Percentiles rank a stretch among this genome's conserved stretches.
phyloP scores from a whole-genome alignment of 1,284 basidiomycete genomes.

The Flammula alnicola region DNA sequence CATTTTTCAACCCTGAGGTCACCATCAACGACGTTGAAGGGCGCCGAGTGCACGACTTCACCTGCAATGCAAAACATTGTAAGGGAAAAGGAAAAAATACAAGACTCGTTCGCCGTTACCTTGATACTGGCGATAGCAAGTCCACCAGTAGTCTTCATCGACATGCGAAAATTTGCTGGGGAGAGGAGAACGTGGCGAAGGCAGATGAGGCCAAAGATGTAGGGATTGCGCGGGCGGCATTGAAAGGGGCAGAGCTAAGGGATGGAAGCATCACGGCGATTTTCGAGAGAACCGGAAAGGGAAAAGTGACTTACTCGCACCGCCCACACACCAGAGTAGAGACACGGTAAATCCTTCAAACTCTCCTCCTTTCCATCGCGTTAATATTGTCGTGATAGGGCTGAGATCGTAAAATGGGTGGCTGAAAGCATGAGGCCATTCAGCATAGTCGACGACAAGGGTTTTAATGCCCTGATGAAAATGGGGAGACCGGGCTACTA shows the following conservation, averaged over 20 bases:
- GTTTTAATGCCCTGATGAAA: conserved; percentile 11
- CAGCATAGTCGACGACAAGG: conserved; percentile 11
- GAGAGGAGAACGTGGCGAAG: conserved; percentile 30
- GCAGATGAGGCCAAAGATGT: conserved; percentile 24
- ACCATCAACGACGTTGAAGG: conserved; percentile 7
- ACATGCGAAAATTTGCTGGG: conserved; percentile 43
- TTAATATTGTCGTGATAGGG: neutral
- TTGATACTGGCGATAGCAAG: conserved; percentile 32
- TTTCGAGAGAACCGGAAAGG: conserved; percentile 27
- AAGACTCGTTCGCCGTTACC: conserved; percentile 28
- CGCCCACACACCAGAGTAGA: conserved; percentile 22
- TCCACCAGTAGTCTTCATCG: conserved; percentile 40
- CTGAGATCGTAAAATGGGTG: conserved; percentile 14
- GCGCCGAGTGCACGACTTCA: conserved; percentile 7
- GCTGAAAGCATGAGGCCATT: conserved; percentile 10
- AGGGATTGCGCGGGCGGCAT: conserved; percentile 14
- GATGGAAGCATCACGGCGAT: conserved; percentile 28
- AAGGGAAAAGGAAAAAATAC: conserved; percentile 4
- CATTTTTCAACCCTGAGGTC: conserved; percentile 13
- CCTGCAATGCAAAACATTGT: conserved; percentile 5
- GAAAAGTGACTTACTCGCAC: conserved; percentile 29
- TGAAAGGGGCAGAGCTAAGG: conserved; percentile 7
- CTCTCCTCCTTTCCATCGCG: neutral
- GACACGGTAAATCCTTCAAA: conserved; percentile 20
- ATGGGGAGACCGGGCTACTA: conserved; percentile 9